Evolutionary conservation across 352 stramenopile genomes (phyloP).

Genomic region (Peronospora destructor): DNA sequence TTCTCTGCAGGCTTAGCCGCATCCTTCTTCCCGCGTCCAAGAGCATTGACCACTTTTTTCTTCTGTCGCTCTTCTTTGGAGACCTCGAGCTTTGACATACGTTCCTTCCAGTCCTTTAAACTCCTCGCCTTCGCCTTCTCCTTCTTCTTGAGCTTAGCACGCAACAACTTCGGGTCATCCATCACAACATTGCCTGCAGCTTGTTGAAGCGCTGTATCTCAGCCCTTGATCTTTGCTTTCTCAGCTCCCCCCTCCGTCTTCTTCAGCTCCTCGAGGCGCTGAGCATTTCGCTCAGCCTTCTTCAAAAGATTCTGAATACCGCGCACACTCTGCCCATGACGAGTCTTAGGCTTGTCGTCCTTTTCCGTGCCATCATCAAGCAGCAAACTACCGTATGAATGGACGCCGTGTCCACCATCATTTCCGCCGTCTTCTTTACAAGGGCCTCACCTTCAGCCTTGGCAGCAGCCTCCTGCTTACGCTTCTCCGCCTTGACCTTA

Average conservation of each 20-base stretch:
- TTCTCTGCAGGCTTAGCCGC: conserved; percentile 31
- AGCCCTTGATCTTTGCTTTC: conserved; percentile 54
- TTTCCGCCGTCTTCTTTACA: conserved; percentile 8
- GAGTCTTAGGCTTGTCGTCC: conserved; percentile 54
- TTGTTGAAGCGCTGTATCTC: conserved; percentile 70
- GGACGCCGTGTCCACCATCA: conserved; percentile 20
- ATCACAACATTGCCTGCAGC: conserved; percentile 55
- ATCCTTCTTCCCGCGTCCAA: conserved; percentile 24
- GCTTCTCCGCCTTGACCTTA: conserved; percentile 36
- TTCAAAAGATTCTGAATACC: conserved; percentile 77
- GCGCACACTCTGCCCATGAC: conserved; percentile 60
- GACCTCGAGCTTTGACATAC: conserved; percentile 46
- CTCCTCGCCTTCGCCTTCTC: conserved; percentile 77
- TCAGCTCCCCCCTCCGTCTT: conserved; percentile 69
- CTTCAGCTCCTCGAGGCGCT: conserved; percentile 72
- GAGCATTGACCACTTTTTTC: conserved; percentile 41
- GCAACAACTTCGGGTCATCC: conserved; percentile 72
- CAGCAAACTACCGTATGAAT: conserved; percentile 79
- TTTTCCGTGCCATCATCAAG: conserved; percentile 50
- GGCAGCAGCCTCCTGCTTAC: conserved; percentile 33
- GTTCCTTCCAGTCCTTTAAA: conserved; percentile 72
- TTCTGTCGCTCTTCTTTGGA: conserved; percentile 61
- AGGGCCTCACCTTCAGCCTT: conserved; percentile 15
- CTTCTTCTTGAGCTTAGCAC: conserved; percentile 81
- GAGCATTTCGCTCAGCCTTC: conserved; percentile 71